A percentile compares a stretch with the other conserved stretches of the same genome.
Evolutionary conservation across 2,329 filamentous ascomycete genomes (phyloP).

Genomic region (Calonectria fujianensis): DNA sequence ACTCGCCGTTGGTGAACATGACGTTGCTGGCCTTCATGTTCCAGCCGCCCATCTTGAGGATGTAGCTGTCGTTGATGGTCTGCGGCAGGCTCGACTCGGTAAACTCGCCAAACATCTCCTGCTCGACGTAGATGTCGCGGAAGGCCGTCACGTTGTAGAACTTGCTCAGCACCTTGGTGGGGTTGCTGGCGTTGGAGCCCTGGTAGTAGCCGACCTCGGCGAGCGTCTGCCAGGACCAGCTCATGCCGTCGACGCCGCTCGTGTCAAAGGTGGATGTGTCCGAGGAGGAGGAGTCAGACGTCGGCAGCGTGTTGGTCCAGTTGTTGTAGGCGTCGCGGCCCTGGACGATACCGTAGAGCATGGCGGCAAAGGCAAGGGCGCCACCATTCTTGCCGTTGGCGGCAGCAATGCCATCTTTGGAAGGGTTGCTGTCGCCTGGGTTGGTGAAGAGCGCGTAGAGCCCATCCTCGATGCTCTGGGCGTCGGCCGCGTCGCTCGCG

Average conservation of each 20-base stretch:
- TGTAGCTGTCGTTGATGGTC: constrained; percentile 61
- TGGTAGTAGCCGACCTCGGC: constrained; percentile 43
- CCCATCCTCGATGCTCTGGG: background rate
- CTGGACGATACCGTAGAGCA: constrained; percentile 37
- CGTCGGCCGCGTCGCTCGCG: background rate
- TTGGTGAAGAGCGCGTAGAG: constrained; percentile 21
- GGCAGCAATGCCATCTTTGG: constrained; percentile 34
- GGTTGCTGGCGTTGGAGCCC: constrained; percentile 41
- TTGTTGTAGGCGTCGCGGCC: constrained; percentile 10
- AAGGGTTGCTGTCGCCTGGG: background rate
- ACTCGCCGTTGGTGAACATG: constrained; percentile 57
- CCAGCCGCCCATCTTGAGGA: constrained; percentile 57
- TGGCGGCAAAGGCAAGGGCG: constrained; percentile 34
- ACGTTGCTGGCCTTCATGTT: constrained; percentile 51
- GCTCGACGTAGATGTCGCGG: constrained; percentile 30
- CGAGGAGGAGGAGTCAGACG: background rate
- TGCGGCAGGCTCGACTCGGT: constrained; percentile 33
- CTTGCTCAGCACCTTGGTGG: constrained; percentile 32
- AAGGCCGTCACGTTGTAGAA: constrained; percentile 37
- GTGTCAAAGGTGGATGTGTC: background rate
- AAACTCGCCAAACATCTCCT: constrained; percentile 10
- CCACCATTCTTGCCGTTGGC: constrained; percentile 31
- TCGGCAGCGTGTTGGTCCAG: background rate
- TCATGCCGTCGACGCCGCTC: constrained; percentile 32
- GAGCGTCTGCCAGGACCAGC: constrained; percentile 45